Base-by-base conservation (phyloP, 306 rosid species). In the Casuarina glauca region DNA sequence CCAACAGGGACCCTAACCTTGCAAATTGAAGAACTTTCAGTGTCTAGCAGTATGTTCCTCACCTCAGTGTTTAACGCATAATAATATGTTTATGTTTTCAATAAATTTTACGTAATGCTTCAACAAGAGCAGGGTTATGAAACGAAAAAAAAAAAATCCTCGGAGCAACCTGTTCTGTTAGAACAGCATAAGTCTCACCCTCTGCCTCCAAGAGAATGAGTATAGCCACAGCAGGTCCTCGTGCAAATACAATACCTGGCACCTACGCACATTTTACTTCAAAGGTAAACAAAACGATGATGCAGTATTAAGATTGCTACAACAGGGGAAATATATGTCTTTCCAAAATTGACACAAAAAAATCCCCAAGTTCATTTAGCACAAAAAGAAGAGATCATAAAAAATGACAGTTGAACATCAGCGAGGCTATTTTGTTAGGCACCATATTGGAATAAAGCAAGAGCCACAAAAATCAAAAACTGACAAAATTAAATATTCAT, bases 231-330 rank as follows among this genome's bases (percentile, higher is more conserved):
- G 97, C 97, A 45, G 98, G 95, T 84, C 98, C 97, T 79, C 98
- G 85, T 17, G 98, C 97, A 89, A 94, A 94, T 70, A 92, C 97
- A 70, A 92, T 88, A 60, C 98, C 98, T 83, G 97, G 98, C 86
- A 94, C 85, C 98, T 94, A 85, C 80, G 60, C 55, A 84, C 6
- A 70, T 73, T 83, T 79, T 77, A 88, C 81, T 85, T 82, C 68
- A 81, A 73, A 81, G 60, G 76, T 71, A 80, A 81, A 80, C 73
- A 69, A 84, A 77, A 52, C 44, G 83, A 76, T 58, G 39, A 83
- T 39, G 64, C 78, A n/a, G 58, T n/a, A 60, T 51, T 36, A 58
- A 82, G 74, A 76, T 72, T 54, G 50, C 48, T 53, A 6, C 19
- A 51, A 63, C 32, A 52, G 41, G 49, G 9, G n/a, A 32, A 43